Evolutionary conservation across 2,329 filamentous ascomycete species (phyloP).

Genomic region (Aspergillus fructus): DNA sequence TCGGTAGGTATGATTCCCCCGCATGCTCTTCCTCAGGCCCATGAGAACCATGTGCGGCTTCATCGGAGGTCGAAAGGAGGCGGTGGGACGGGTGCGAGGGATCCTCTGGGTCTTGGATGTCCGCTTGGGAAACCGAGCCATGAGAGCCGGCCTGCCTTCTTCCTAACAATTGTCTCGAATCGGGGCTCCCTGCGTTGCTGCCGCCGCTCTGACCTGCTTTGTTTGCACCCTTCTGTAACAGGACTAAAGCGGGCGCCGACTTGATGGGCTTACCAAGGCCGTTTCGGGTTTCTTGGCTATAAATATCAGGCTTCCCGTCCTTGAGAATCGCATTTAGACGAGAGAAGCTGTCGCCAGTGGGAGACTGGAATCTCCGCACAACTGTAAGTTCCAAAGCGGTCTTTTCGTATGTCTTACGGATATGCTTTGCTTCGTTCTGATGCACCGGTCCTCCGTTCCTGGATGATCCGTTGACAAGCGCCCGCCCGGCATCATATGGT

Average conservation of each 20-base stretch:
- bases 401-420: slow-evolving; percentile 47
- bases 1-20: slow-evolving; percentile 24
- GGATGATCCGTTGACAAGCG: slow-evolving; percentile 29
- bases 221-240: slow-evolving; percentile 26
- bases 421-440: slow-evolving; percentile 39
- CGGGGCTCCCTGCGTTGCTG: slow-evolving; percentile 24
- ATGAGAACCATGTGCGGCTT: slow-evolving; percentile 23
- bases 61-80: slow-evolving; percentile 36
- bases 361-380: slow-evolving; percentile 46
- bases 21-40: slow-evolving; percentile 23
- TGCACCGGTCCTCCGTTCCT: slow-evolving; percentile 28
- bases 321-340: slow-evolving; percentile 34
- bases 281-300: slow-evolving; percentile 16
- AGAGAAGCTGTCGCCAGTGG: slow-evolving; percentile 43
- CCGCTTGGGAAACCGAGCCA: slow-evolving; percentile 27
- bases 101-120: slow-evolving; percentile 35
- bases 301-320: slow-evolving; percentile 17
- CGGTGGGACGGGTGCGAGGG: slow-evolving; percentile 34
- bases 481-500: slow-evolving; percentile 30
- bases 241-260: slow-evolving; percentile 34
- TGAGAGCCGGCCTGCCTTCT: slow-evolving; percentile 24
- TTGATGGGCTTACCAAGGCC: slow-evolving; percentile 34
- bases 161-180: slow-evolving; percentile 23
- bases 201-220: slow-evolving; percentile 17
- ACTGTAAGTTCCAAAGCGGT: slow-evolving; percentile 44